Evolutionary conservation across 345 rosid species (phyloP), one percentile per base, ranked within the genome.

Genomic region (Populus euphratica): DNA sequence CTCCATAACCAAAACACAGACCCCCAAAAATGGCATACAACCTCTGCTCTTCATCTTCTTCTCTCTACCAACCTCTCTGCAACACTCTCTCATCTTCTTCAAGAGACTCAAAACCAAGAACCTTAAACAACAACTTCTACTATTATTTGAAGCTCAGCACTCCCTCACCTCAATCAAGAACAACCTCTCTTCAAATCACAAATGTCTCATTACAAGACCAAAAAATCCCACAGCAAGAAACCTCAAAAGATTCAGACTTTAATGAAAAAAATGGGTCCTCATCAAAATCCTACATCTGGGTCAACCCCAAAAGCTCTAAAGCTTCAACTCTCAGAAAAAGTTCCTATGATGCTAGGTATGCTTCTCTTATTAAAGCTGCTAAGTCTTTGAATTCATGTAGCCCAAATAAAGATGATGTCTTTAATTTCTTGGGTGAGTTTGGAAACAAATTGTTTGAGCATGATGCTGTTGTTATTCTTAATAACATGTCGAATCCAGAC

Each of bases 241-340:
- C 47, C 81, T 20, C 72, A 5, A 67, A 74, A 73, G 86, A 77
- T 14, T 31, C 78, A 1, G 80, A 61, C 62, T 14, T 78, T 1
- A 83, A 70, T n/a, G 69, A 65, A 5, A 76, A 80, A 64, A 50
- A 75, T 54, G 39, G 59, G 27, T 76, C 83, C 63, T 75, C 87
- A 13, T 65, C 87, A 23, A 90, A 86, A 80, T 83, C 86, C 79
- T 80, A 85, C 85, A 81, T 85, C 63, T 91, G 98, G 98, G 93
- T 95, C 77, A 95, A 95, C 76, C 98, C 99, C 77, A 89, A 80
- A 4, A 93, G 96, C 79, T 90, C 93, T 74, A 80, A 88, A 87
- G 96, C 97, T 82, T 84, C 92, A 4, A 85, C 80, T 75, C 92
- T 93, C n/a, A 84, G 84, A 80, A 36, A 83, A 49, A 79, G 81